Evolutionary conservation across 495 filamentous ascomycete genomes (phyloP).

Genomic region (Aspergillus steynii): DNA sequence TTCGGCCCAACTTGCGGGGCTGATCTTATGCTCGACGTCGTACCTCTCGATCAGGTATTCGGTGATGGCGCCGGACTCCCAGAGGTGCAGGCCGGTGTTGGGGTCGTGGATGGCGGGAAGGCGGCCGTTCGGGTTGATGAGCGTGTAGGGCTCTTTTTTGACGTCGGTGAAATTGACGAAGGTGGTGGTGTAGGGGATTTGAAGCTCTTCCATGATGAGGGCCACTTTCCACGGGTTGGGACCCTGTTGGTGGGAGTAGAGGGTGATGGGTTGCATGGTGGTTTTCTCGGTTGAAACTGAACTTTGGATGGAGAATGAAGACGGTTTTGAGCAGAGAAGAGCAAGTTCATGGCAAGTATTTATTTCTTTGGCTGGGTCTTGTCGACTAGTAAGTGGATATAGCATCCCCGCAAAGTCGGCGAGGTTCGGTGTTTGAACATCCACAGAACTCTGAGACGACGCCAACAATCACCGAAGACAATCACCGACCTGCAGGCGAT

Average conservation of each 20-base stretch:
- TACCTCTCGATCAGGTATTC: constrained; percentile 9
- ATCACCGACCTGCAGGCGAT: neutral
- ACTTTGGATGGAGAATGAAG: neutral
- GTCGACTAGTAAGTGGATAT: neutral
- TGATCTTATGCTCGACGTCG: constrained; percentile 5
- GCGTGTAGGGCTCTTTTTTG: constrained; percentile 49
- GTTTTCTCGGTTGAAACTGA: neutral
- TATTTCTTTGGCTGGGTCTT: neutral
- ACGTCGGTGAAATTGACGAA: constrained; percentile 43
- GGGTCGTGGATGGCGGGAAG: constrained; percentile 55
- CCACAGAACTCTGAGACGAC: neutral
- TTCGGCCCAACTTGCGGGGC: constrained; percentile 23
- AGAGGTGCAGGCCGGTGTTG: constrained; percentile 59
- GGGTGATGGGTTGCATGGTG: constrained; percentile 1
- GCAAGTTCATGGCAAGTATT: neutral
- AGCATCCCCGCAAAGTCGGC: neutral
- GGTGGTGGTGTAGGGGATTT: constrained; percentile 46
- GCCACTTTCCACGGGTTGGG: constrained; percentile 44
- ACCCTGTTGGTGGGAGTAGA: constrained; percentile 4
- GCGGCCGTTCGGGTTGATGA: constrained; percentile 67
- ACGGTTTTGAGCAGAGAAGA: neutral
- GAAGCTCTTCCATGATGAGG: constrained; percentile 59
- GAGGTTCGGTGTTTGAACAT: neutral
- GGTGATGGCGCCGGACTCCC: constrained; percentile 63
- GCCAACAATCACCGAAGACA: neutral